A percentile compares a stretch with the other conserved stretches of the same genome.
Evolutionary conservation across 2,329 filamentous ascomycete species (phyloP).

Genomic region (Cladophialophora immunda): DNA sequence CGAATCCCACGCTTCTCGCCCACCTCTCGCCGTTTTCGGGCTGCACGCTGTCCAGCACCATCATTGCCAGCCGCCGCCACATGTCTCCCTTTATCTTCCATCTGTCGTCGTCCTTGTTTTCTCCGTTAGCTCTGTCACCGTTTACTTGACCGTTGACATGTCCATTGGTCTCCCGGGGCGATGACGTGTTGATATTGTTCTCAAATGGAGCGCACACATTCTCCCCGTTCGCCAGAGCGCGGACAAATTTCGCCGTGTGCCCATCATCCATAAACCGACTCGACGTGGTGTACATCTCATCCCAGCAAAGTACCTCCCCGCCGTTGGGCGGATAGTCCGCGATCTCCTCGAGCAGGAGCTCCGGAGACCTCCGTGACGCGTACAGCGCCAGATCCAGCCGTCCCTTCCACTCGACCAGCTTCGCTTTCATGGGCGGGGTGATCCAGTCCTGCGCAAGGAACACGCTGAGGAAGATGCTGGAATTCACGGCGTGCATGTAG

Average conservation of each 20-base stretch:
- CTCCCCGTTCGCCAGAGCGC: conserved; percentile 18
- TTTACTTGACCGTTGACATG: not conserved
- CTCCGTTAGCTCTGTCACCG: not conserved
- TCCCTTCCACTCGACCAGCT: conserved; percentile 16
- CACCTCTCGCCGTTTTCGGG: conserved; percentile 15
- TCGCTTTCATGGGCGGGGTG: not conserved
- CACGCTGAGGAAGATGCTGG: conserved; percentile 7
- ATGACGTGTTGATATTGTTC: not conserved
- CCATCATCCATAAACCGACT: conserved; percentile 10
- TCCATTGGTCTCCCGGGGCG: not conserved
- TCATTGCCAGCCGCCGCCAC: conserved; percentile 13
- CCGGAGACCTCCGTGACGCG: not conserved
- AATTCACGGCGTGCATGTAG: conserved; percentile 20
- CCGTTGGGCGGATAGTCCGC: not conserved
- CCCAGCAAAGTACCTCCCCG: not conserved
- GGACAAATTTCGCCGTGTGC: conserved; percentile 17
- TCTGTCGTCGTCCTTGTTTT: not conserved
- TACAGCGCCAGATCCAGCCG: conserved; percentile 17
- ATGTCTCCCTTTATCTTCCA: conserved; percentile 16
- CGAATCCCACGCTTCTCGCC: conserved; percentile 9
- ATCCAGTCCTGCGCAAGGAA: conserved; percentile 18
- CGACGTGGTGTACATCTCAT: not conserved
- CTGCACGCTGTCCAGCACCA: conserved; percentile 16
- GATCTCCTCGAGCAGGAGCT: conserved; percentile 16
- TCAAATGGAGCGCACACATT: not conserved